Evolutionary conservation across 768 basidiomycete genomes (phyloP).

Genomic region (Pleurotus platypus): DNA sequence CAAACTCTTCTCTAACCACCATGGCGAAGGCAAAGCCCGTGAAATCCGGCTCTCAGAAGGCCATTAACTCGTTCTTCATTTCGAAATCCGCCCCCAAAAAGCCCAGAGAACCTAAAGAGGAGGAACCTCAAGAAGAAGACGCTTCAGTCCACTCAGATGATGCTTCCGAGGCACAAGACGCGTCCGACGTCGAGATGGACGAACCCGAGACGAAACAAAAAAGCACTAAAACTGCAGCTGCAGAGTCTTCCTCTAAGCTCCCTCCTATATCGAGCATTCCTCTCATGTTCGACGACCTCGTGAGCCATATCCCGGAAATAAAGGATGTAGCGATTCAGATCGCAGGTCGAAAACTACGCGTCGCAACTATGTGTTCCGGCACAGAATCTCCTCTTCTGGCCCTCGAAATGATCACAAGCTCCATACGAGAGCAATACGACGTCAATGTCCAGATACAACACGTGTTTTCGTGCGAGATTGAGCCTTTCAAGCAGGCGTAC

Average conservation of each 20-base stretch:
- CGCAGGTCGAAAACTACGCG: slow-evolving; percentile 78
- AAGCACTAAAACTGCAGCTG: slow-evolving; percentile 31
- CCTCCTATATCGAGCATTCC: slow-evolving; percentile 75
- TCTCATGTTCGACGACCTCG: slow-evolving; percentile 74
- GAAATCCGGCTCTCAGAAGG: slow-evolving; percentile 45
- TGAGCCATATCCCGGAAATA: slow-evolving; percentile 62
- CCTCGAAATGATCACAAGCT: slow-evolving; percentile 76
- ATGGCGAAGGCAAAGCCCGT: slow-evolving; percentile 48
- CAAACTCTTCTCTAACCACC: slow-evolving; percentile 14
- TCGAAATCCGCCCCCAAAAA: slow-evolving; percentile 4
- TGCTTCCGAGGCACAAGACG: neutral
- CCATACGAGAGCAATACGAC: slow-evolving; percentile 64
- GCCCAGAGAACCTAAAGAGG: slow-evolving; percentile 10
- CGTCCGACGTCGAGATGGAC: slow-evolving; percentile 30
- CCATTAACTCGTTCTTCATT: slow-evolving; percentile 54
- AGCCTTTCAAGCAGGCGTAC: slow-evolving; percentile 96
- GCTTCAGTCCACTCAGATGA: neutral
- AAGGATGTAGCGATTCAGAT: slow-evolving; percentile 63
- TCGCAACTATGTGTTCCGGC: slow-evolving; percentile 97
- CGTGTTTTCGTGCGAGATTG: slow-evolving; percentile 96
- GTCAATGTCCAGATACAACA: slow-evolving; percentile 75
- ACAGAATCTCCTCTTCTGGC: slow-evolving; percentile 94
- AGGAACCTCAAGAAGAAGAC: neutral
- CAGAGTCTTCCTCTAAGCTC: slow-evolving; percentile 49
- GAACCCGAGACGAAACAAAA: slow-evolving; percentile 13